These are phyloP conservation scores for Cerioporus squamosus DNA, from an alignment of 1,284 basidiomycete genomes.

Conservation along the genomic window DNA sequence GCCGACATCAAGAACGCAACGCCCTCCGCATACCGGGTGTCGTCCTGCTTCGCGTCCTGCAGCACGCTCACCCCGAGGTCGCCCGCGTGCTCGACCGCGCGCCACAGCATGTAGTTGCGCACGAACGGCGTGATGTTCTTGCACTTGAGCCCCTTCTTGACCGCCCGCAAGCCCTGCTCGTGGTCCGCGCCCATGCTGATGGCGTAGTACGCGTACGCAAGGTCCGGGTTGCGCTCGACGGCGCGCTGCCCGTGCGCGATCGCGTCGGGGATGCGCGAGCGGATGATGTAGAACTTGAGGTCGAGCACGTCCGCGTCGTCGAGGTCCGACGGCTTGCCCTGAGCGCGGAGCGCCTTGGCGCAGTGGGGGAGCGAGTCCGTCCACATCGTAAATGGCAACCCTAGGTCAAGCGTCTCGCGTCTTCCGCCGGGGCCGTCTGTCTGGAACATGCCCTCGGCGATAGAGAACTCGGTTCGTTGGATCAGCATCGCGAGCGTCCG, in stretches of 20 bases:
- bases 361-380: conserved; percentile 57
- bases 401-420: conserved; percentile 44
- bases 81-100: conserved; percentile 61
- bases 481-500: conserved; percentile 52
- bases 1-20: conserved; percentile 59
- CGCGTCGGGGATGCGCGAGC: conserved; percentile 47
- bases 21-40: conserved; percentile 57
- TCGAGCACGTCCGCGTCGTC: conserved; percentile 64
- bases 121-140: conserved; percentile 35
- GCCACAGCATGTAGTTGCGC: conserved; percentile 52
- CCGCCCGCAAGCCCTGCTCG: conserved; percentile 42
- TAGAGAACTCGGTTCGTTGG: conserved; percentile 59
- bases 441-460: conserved; percentile 58
- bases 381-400: conserved; percentile 63
- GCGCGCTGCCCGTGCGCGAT: conserved; percentile 46
- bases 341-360: conserved; percentile 52
- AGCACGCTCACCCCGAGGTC: conserved; percentile 54
- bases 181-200: conserved; percentile 43
- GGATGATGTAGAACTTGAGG: conserved; percentile 58
- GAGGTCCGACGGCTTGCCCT: conserved; percentile 40
- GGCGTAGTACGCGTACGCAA: conserved; percentile 63
- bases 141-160: conserved; percentile 63
- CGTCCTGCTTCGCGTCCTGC: conserved; percentile 45
- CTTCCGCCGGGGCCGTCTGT: conserved; percentile 43
- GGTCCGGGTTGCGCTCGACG: conserved; percentile 54